Conservation (phyloP, 164 flowering plant genomes). For the Brasenia schreberi region DNA sequence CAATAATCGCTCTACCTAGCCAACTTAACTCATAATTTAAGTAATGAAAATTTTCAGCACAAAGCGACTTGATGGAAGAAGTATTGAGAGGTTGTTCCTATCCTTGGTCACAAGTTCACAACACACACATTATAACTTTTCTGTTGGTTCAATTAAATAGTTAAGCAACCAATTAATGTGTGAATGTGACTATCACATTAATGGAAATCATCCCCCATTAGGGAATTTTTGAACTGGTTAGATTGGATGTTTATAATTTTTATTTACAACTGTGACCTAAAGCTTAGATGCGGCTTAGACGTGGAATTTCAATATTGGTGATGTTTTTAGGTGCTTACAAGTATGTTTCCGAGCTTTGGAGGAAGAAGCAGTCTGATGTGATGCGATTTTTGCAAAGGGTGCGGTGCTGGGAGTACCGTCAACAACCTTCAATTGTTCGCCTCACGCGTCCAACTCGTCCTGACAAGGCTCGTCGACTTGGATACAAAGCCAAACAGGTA, state of each 20-base stretch:
- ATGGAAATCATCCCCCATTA: not conserved
- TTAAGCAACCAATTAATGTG: not conserved
- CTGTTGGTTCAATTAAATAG: not conserved
- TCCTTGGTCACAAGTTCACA: too few relatives aligned
- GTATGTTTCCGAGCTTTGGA: constrained; percentile 72
- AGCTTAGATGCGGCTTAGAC: not conserved
- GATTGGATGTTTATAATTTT: too few relatives aligned
- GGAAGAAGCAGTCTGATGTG: constrained; percentile 82
- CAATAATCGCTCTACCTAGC: too few relatives aligned
- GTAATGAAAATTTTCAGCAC: too few relatives aligned
- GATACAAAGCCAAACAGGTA: constrained; percentile 51
- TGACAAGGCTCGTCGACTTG: constrained; percentile 37
- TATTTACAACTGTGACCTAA: not conserved
- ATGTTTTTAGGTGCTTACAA: constrained; percentile 44
- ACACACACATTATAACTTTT: too few relatives aligned
- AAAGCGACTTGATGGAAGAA: too few relatives aligned
- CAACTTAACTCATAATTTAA: too few relatives aligned
- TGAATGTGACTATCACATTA: not conserved
- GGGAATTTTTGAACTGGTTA: not conserved
- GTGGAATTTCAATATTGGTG: not conserved
- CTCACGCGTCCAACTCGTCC: constrained; percentile 37
- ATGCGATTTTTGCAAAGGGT: constrained; percentile 79
- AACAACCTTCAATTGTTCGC: constrained; percentile 41
- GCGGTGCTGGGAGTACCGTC: constrained; percentile 70
- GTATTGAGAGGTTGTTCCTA: too few relatives aligned